Base-by-base conservation (phyloP, 257 asterid species). In the Rauvolfia tetraphylla region DNA sequence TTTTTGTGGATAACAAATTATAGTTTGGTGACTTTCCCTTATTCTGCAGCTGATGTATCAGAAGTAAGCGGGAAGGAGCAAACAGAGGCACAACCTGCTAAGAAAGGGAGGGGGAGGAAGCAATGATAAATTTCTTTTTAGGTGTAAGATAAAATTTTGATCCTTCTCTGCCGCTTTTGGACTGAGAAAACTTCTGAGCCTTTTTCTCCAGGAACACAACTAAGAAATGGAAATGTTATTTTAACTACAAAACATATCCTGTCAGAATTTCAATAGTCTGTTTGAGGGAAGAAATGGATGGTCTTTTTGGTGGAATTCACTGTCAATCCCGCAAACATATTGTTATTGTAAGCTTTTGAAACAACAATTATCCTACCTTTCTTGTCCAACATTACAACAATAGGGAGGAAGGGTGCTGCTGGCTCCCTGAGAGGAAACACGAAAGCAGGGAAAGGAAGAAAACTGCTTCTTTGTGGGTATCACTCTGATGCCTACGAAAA, bases 31-130 rank as follows among this genome's bases (percentile, higher is more conserved):
- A 48, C 27, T 75, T 74, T 79, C 31, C 54, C 38, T 65, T 75
- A 79, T 20, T 78, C 54, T 72, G 69, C 88, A 90, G 96, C 80
- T 54, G 92, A 89, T 83, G 63, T 87, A 81, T 81, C 96, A 58
- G 96, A 89, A 85, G 90, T 81, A 63, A 85, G 87, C 71, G 96
- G 93, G 68, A 90, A 87, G 83, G 93, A 89, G 75, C 92, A 89
- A 44, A 71, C 63, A 27, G 96, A 89, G 67, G 88, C 87, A 51
- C 93, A 83, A 73, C 88, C 90, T 68, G 77, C 87, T 80, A 87
- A 87, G 87, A 90, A 87, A 84, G 93, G 93, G 31, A 85, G 92
- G 88, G 93, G 96, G 51, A 78, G 96, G 83, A 90, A 90, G 69
- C 93, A 90, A 79, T 89, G 85, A 56, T 56, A 53, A 53, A 22